Percentiles rank a stretch among this genome's conserved stretches.
Conservation (phyloP, 2,329 filamentous ascomycete genomes). For the Hypoxylon sp. region DNA sequence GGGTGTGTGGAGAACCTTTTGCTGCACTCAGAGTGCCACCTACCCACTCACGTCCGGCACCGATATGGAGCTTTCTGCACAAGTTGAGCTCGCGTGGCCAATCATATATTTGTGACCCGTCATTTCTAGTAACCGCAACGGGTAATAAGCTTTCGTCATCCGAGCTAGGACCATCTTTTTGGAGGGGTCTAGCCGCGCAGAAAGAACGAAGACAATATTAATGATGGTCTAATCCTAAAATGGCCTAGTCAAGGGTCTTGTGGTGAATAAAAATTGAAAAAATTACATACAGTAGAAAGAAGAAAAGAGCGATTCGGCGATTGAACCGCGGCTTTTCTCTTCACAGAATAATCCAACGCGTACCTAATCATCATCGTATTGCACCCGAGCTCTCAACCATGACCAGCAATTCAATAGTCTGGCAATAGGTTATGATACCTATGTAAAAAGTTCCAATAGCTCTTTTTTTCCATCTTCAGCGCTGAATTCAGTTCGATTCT, state of each 20-base stretch:
- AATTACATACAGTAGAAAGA: too few relatives aligned
- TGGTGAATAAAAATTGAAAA: slow-evolving; percentile 7
- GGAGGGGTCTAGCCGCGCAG: slow-evolving; percentile 28
- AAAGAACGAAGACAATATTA: slow-evolving; percentile 10
- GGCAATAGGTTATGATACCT: slow-evolving; percentile 19
- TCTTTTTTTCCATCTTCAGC: slow-evolving; percentile 17
- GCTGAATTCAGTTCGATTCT: slow-evolving; percentile 4
- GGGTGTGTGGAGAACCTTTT: slow-evolving; percentile 5
- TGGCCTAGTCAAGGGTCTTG: slow-evolving; percentile 6
- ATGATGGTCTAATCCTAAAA: slow-evolving; percentile 19
- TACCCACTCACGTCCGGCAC: slow-evolving; percentile 12
- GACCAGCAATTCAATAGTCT: slow-evolving; percentile 36
- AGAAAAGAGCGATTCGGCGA: slow-evolving; percentile 23
- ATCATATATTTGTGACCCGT: slow-evolving; percentile 9
- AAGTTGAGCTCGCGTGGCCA: slow-evolving; percentile 13
- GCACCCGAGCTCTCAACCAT: slow-evolving; percentile 8
- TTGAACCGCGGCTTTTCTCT: slow-evolving; percentile 23
- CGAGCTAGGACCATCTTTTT: slow-evolving; percentile 16
- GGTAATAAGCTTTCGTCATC: slow-evolving; percentile 37
- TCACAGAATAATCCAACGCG: slow-evolving; percentile 3
- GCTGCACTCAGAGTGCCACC: slow-evolving; percentile 12
- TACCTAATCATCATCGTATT: too few relatives aligned
- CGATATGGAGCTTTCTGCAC: slow-evolving; percentile 17
- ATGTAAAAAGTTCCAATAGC: slow-evolving; percentile 4
- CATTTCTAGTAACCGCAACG: slow-evolving; percentile 29